Percentiles rank a stretch among this genome's conserved stretches.
Evolutionary conservation across 176 grass and related monocot genomes (phyloP).

Genomic region (Hordeum marinum): DNA sequence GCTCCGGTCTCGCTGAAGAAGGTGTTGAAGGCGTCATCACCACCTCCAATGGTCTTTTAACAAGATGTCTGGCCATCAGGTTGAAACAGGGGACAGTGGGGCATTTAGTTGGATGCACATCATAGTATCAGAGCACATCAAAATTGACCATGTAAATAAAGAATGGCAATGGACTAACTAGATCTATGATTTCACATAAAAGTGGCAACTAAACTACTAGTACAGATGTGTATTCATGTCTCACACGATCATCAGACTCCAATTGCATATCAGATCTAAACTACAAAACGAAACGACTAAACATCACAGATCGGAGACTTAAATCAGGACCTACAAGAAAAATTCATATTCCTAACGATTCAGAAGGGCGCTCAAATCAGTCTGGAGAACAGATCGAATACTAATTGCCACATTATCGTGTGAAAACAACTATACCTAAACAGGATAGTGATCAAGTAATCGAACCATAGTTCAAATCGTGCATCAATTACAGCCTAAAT

Average conservation of each 20-base stretch:
- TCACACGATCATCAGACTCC: not conserved
- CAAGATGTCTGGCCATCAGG: conserved; percentile 79
- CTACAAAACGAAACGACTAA: not conserved
- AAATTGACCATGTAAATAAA: not conserved
- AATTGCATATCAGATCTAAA: not conserved
- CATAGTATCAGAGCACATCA: not conserved
- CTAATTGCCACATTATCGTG: not conserved
- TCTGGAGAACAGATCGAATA: not conserved
- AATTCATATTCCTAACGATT: not conserved
- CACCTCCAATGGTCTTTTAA: conserved; percentile 54
- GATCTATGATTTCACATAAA: not conserved
- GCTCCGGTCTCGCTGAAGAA: conserved; percentile 76
- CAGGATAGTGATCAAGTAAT: not conserved
- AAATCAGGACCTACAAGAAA: not conserved
- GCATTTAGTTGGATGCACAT: not conserved
- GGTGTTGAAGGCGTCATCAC: conserved; percentile 71
- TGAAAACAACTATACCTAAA: not conserved
- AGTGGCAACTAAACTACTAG: not conserved
- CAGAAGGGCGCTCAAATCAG: not conserved
- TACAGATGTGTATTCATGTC: too few relatives aligned
- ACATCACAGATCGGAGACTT: not conserved
- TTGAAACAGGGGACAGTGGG: not conserved
- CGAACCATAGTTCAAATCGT: not conserved
- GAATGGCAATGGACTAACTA: not conserved
- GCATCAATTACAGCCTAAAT: not conserved